These are phyloP conservation scores for Saturnispora serradocipensis DNA, from an alignment of 805 yeast genomes.

Conservation along the genomic window DNA sequence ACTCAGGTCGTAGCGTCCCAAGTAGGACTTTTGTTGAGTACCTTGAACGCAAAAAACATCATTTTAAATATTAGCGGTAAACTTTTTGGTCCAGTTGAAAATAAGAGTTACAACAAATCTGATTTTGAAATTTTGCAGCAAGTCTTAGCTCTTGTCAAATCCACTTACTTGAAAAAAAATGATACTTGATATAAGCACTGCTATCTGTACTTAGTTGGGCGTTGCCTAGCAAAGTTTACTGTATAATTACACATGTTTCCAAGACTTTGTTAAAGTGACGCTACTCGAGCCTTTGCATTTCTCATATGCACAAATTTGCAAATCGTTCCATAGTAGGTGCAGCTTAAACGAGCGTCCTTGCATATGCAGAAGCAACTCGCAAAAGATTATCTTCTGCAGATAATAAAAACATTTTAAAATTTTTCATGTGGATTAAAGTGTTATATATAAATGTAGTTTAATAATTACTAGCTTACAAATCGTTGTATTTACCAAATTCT, in stretches of 20 bases:
- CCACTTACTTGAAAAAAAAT: background rate
- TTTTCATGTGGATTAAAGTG: background rate
- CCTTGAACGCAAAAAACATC: constrained; percentile 29
- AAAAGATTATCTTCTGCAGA: background rate
- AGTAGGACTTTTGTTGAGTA: constrained; percentile 35
- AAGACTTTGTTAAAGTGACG: too few relatives aligned
- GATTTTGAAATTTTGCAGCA: constrained; percentile 36
- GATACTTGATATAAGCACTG: too few relatives aligned
- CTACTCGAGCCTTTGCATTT: background rate
- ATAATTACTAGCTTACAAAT: background rate
- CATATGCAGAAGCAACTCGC: background rate
- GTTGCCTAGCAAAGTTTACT: too few relatives aligned
- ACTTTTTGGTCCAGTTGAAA: constrained; percentile 29
- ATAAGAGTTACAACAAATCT: constrained; percentile 25
- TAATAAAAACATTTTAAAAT: background rate
- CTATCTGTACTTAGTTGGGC: too few relatives aligned
- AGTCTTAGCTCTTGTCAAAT: constrained; percentile 26
- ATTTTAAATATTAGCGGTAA: constrained; percentile 38
- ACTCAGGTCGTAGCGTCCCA: constrained; percentile 40
- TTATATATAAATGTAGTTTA: too few relatives aligned
- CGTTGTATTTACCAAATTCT: constrained; percentile 20
- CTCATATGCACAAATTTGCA: background rate
- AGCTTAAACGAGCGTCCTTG: background rate
- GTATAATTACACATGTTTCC: too few relatives aligned
- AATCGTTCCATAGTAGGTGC: background rate